Evolutionary conservation across 768 basidiomycete genomes (phyloP).

Genomic region (Amanita polypyramis): DNA sequence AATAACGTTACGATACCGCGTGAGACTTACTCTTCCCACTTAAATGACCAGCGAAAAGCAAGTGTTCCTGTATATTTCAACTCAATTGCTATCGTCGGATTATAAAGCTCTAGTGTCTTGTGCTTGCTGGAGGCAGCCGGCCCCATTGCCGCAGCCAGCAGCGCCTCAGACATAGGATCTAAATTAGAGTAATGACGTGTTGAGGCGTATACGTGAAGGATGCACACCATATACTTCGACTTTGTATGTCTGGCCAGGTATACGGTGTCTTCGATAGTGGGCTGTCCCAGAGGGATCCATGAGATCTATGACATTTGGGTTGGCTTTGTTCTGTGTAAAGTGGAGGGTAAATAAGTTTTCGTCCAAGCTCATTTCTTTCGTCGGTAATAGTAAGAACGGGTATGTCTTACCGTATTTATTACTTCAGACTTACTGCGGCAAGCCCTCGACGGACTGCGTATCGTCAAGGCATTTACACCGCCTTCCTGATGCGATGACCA

Average conservation of each 20-base stretch:
- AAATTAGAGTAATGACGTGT: not conserved
- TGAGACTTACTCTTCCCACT: constrained; percentile 68
- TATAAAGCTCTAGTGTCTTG: constrained; percentile 67
- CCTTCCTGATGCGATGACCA: not conserved
- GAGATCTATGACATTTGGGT: constrained; percentile 58
- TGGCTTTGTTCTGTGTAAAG: constrained; percentile 47
- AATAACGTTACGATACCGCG: constrained; percentile 8
- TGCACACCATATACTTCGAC: constrained; percentile 57
- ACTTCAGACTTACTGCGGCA: not conserved
- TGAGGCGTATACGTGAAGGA: not conserved
- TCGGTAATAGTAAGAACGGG: not conserved
- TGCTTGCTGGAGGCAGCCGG: constrained; percentile 57
- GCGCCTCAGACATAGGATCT: constrained; percentile 67
- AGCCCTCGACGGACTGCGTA: not conserved
- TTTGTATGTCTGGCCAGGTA: constrained; percentile 44
- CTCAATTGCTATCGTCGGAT: constrained; percentile 61
- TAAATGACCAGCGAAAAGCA: constrained; percentile 68
- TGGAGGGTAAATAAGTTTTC: constrained; percentile 78
- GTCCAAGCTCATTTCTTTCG: constrained; percentile 60
- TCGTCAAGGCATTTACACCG: not conserved
- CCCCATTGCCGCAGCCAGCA: constrained; percentile 60
- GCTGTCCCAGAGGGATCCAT: constrained; percentile 49
- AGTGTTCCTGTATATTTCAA: constrained; percentile 66
- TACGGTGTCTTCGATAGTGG: constrained; percentile 66
- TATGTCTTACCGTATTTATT: constrained; percentile 1